These are phyloP conservation scores for Zostera marina DNA, from an alignment of 116 monocot species.

Conservation along the genomic window DNA sequence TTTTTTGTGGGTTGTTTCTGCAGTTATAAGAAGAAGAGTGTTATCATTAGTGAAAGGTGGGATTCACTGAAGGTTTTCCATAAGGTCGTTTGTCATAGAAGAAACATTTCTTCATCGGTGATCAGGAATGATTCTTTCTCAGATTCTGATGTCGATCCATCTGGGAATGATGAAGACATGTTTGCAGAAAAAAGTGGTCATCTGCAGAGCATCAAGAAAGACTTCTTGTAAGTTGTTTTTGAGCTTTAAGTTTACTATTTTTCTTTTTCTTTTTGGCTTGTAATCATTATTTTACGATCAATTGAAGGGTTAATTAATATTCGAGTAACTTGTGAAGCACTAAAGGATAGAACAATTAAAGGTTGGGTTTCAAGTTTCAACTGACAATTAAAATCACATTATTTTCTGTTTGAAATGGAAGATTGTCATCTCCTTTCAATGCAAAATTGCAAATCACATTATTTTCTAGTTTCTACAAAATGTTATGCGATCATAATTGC, in stretches of 20 bases:
- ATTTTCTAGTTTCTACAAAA: too few relatives aligned
- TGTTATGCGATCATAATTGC: too few relatives aligned
- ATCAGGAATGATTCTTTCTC: not conserved
- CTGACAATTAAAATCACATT: not conserved
- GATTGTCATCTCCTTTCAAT: not conserved
- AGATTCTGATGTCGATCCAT: constrained; percentile 1
- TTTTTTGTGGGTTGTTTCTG: too few relatives aligned
- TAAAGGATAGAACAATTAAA: not conserved
- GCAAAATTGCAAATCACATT: too few relatives aligned
- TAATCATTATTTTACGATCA: constrained; percentile 1
- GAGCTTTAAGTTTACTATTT: not conserved
- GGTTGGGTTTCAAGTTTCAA: not conserved
- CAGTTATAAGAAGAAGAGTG: too few relatives aligned
- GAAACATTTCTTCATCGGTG: not conserved
- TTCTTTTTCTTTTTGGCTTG: not conserved
- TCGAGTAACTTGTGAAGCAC: not conserved
- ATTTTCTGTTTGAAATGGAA: not conserved
- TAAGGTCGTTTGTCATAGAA: not conserved
- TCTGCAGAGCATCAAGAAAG: not conserved
- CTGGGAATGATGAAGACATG: not conserved
- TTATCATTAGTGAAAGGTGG: too few relatives aligned
- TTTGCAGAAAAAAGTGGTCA: not conserved
- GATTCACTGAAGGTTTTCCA: too few relatives aligned
- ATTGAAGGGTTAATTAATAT: not conserved
- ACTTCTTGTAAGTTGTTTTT: not conserved